Evolutionary conservation across 2,329 filamentous ascomycete species (phyloP).

Genomic region (Penicillium capsulatum): DNA sequence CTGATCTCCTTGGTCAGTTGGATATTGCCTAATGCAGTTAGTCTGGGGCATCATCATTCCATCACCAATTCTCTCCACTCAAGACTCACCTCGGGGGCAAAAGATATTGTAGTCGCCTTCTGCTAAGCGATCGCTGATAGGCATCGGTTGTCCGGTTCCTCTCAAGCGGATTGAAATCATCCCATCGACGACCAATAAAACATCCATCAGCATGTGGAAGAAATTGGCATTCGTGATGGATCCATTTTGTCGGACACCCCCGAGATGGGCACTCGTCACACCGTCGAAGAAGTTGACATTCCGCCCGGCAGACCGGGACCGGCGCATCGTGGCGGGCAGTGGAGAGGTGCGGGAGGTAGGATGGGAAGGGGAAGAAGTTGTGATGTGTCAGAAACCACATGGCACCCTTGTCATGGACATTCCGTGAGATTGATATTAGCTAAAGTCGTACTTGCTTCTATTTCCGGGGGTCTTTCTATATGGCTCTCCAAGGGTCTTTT

Average conservation of each 20-base stretch:
- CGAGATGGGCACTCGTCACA: slow-evolving; percentile 6
- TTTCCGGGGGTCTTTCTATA: no score
- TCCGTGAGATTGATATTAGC: no score
- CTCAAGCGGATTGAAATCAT: slow-evolving; percentile 1
- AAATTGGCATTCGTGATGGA: slow-evolving; percentile 12
- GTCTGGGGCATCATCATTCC: slow-evolving; percentile 1
- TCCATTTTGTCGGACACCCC: slow-evolving; percentile 10
- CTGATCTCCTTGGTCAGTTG: slow-evolving; percentile 5
- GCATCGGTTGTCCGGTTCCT: slow-evolving; percentile 2
- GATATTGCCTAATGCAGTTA: slow-evolving; percentile 7
- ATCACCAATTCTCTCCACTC: neutral
- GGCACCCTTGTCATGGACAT: no score
- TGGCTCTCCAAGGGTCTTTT: no score
- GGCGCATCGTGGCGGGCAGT: neutral
- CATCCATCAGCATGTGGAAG: slow-evolving; percentile 8
- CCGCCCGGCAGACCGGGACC: slow-evolving; percentile 1
- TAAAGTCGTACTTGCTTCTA: no score
- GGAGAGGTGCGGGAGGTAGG: no score
- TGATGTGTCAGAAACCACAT: no score
- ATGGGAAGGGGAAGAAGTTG: no score
- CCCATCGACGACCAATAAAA: slow-evolving; percentile 4
- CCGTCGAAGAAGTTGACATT: slow-evolving; percentile 11
- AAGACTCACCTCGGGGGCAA: neutral
- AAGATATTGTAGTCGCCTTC: slow-evolving; percentile 9
- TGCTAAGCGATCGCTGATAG: slow-evolving; percentile 2